A percentile compares a stretch with the other conserved stretches of the same genome.
Conservation (phyloP, 306 rosid genomes). For the Canavalia gladiata region DNA sequence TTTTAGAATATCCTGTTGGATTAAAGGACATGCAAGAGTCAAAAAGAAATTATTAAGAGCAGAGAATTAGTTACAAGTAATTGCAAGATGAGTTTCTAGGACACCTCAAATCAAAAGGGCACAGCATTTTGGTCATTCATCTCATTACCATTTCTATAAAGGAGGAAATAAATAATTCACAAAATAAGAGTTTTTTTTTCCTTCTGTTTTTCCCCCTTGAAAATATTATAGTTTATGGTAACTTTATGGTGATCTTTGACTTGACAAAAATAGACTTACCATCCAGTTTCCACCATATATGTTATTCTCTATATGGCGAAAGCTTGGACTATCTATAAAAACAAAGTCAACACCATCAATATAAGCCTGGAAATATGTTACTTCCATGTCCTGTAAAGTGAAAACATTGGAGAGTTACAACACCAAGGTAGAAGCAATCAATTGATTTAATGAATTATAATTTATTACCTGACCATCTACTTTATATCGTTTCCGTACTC, state of each 20-base stretch:
- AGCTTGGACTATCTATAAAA: constrained; percentile 70
- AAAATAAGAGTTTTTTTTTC: constrained; percentile 6
- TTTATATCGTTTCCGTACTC: constrained; percentile 74
- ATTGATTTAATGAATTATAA: constrained; percentile 22
- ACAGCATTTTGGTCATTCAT: constrained; percentile 32
- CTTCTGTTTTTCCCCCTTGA: background rate
- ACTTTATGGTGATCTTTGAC: constrained; percentile 30
- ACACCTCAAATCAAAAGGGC: constrained; percentile 38
- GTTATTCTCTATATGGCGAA: constrained; percentile 63
- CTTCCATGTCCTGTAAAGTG: constrained; percentile 83
- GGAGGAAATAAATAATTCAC: constrained; percentile 32
- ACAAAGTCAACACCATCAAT: constrained; percentile 93
- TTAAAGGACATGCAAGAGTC: constrained; percentile 48
- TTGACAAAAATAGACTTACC: constrained; percentile 60
- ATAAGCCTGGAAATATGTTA: constrained; percentile 73
- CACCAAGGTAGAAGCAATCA: constrained; percentile 17
- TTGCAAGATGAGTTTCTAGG: constrained; percentile 34
- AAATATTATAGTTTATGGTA: background rate
- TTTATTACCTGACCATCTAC: constrained; percentile 79
- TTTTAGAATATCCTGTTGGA: constrained; percentile 86
- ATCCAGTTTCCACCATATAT: constrained; percentile 82
- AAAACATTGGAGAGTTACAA: constrained; percentile 37
- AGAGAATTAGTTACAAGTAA: constrained; percentile 26
- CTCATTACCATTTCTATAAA: constrained; percentile 36
- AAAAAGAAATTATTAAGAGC: constrained; percentile 45